A percentile compares a stretch with the other conserved stretches of the same genome.
Evolutionary conservation across 1,284 basidiomycete species (phyloP).

Genomic region (Rhodotorula mucilaginosa): DNA sequence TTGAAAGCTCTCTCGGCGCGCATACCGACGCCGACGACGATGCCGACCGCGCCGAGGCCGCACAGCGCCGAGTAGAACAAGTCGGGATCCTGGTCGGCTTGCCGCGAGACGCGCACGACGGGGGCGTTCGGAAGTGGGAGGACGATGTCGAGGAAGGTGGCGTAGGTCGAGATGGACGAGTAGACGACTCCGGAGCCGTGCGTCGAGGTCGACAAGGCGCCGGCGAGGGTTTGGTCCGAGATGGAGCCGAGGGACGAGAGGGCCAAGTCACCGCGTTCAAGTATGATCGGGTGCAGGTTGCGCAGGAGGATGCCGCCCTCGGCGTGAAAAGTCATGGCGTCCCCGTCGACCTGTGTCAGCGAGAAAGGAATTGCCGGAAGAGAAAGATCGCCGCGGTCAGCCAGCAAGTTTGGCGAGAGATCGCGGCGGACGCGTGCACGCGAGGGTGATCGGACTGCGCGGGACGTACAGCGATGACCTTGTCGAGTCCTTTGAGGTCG

Average conservation of each 20-base stretch:
- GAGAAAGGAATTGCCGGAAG: constrained; percentile 29
- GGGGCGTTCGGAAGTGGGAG: constrained; percentile 55
- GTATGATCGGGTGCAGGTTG: constrained; percentile 56
- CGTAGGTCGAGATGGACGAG: constrained; percentile 79
- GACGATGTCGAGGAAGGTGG: constrained; percentile 70
- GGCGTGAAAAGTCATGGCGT: constrained; percentile 66
- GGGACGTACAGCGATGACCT: constrained; percentile 66
- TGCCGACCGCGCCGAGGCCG: constrained; percentile 87
- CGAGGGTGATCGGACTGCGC: background rate
- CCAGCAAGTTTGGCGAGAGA: constrained; percentile 1
- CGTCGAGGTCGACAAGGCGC: constrained; percentile 88
- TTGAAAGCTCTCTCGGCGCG: constrained; percentile 79
- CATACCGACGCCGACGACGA: constrained; percentile 77
- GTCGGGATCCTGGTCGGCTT: constrained; percentile 55
- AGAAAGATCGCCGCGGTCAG: background rate
- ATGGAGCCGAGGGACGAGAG: constrained; percentile 94
- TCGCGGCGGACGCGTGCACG: background rate
- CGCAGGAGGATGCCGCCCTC: constrained; percentile 77
- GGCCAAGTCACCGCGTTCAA: constrained; percentile 64
- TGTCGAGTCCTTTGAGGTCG: constrained; percentile 67
- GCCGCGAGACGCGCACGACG: constrained; percentile 65
- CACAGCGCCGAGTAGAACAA: constrained; percentile 91
- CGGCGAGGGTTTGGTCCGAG: constrained; percentile 93
- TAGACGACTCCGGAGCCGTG: constrained; percentile 84
- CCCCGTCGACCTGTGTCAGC: constrained; percentile 62